A percentile compares a stretch with the other conserved stretches of the same genome.
Conservation (phyloP, 2,329 filamentous ascomycete species). For the Xylariales sp. region DNA sequence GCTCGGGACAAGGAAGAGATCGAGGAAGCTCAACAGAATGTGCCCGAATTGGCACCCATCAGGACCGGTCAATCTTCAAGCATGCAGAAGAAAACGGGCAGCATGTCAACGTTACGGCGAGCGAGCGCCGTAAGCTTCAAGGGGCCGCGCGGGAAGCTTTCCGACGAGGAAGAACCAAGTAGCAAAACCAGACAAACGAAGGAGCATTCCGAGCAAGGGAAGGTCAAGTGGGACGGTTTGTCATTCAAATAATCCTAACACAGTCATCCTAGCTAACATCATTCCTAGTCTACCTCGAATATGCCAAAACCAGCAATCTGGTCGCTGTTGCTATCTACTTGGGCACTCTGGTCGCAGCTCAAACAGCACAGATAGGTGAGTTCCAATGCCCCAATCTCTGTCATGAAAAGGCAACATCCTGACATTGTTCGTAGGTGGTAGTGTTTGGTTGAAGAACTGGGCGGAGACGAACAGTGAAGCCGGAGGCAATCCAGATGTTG, state of each 20-base stretch:
- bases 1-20: slow-evolving; percentile 60
- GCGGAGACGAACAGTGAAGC: slow-evolving; percentile 69
- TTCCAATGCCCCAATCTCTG: slow-evolving; percentile 16
- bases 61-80: slow-evolving; percentile 45
- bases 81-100: slow-evolving; percentile 58
- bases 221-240: slow-evolving; percentile 81
- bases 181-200: slow-evolving; percentile 80
- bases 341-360: slow-evolving; percentile 69
- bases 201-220: slow-evolving; percentile 88
- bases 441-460: slow-evolving; percentile 93
- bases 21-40: slow-evolving; percentile 72
- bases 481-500: slow-evolving; percentile 69
- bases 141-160: slow-evolving; percentile 76
- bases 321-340: slow-evolving; percentile 79
- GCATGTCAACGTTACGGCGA: slow-evolving; percentile 76
- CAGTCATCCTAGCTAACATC: no score
- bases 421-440: slow-evolving; percentile 67
- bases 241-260: no score
- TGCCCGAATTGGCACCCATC: slow-evolving; percentile 74
- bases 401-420: no score
- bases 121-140: slow-evolving; percentile 89
- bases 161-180: slow-evolving; percentile 73
- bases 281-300: slow-evolving; percentile 72
- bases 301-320: slow-evolving; percentile 91
- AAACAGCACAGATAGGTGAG: slow-evolving; percentile 75